Evolutionary conservation across 2,329 filamentous ascomycete species (phyloP), one percentile per base, ranked within the genome.

Genomic region (Pyrenochaeta sp.): DNA sequence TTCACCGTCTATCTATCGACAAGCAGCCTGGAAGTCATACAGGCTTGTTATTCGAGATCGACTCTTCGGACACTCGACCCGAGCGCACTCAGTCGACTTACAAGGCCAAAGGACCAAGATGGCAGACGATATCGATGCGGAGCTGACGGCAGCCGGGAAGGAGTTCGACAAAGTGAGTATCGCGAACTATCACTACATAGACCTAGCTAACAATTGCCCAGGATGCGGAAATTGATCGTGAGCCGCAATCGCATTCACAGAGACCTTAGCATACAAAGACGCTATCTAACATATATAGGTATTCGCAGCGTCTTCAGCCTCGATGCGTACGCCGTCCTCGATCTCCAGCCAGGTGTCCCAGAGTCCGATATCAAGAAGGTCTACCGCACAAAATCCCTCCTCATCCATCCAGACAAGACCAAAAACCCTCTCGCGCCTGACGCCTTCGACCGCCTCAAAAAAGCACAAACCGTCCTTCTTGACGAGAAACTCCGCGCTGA

Each of bases 381-480:
- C 67, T 99, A 98, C 82, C 93, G 95, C 83, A 93, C 92, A 72
- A 98, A 97, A 80, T 99, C 95, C n/a, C 89, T 99, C 56, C 88
- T 99, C 48, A 98, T 99, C 82, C 95, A 99, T 82, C 95, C 95
- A 6, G 95, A 99, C 83, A 99, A 99, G 79, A 97, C 95, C 55
- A 89, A 89, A 73, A 98, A 99, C 75, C 90, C 92, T 0, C 86
- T 84, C 48, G 95, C 95, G 0, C 94, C 95, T 3, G 95, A 98
- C 72, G 95, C 95, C 65, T 99, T 99, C 75, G 95, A 99, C 80
- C 89, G 94, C 9, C 86, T 99, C 28, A 97, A 97, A 74, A 97
- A 98, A 80, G 95, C 95, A 0, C 93, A 98, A 75, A 91, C 89
- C 2, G 88, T 92, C 69, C 86, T 99, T 4, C 90, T 96, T 82